Evolutionary conservation across 1,284 basidiomycete species (phyloP), one percentile per base, ranked within the genome.

Genomic region (Ganoderma multipileum): DNA sequence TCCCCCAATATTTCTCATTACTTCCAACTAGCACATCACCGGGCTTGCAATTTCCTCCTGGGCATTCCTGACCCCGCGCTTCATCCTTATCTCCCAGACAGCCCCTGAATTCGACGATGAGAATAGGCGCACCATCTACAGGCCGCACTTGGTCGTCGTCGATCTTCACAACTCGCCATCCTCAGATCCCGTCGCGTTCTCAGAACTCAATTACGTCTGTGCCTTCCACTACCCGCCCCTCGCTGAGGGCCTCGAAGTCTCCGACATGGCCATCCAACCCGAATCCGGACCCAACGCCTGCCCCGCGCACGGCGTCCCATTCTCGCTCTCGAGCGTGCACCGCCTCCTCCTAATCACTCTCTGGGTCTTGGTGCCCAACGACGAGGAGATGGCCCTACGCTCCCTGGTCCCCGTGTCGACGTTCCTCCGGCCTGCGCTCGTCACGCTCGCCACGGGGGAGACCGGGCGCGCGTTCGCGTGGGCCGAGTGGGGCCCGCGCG

Each of bases 201-300:
- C 76, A 28, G 75, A 80, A 20, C 67, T 80, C 36, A 72, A 79
- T 58, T 80, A 81, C 69, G 70, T 76, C 55, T 81, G 81, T 72
- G 77, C 77, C 0, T 85, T 89, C 68, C 72, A 77, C 54, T 83
- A 83, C 70, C 86, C 86, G 4, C 63, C 69, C 2, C 73, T 84
- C 50, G 67, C 70, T 3, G 71, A 70, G 11, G 74, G 69, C 65
- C 74, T 80, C 20, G 71, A 76, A 28, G 68, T 75, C 0, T 69
- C 79, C 63, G 76, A 75, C 41, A 78, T 89, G 57, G 73, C 80
- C 33, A 82, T 91, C 33, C 86, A 85, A 28, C 85, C 85, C n/a
- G 88, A 91, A 73, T 88, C 89, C n/a, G 80, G 84, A 11, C 84
- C 86, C 1, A 70, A 70, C 38, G 87, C 85, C 83, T 72, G 69